phyloP scores from a whole-genome alignment of 2,329 filamentous ascomycete genomes.

The Periglandula ipomoeae region DNA sequence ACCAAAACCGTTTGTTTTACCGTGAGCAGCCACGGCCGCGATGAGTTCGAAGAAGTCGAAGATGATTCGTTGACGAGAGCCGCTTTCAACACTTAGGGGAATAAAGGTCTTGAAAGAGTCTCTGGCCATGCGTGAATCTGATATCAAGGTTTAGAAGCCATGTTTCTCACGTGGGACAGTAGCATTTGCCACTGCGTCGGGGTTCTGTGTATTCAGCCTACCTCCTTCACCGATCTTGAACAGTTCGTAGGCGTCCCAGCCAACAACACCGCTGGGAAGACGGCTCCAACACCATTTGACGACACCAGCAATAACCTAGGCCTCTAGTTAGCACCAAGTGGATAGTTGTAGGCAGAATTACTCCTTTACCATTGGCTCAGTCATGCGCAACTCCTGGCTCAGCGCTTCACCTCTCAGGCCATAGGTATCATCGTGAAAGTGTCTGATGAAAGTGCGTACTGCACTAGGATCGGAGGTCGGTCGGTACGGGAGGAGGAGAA shows the following conservation, averaged over 20 bases:
- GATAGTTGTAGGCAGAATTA: background rate
- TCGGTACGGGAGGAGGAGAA: conserved; percentile 88
- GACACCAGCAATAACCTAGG: conserved; percentile 80
- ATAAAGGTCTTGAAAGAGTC: conserved; percentile 97
- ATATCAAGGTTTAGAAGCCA: conserved; percentile 13
- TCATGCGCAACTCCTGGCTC: conserved; percentile 79
- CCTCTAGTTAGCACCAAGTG: background rate
- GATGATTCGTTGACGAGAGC: conserved; percentile 77
- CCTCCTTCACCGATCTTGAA: conserved; percentile 92
- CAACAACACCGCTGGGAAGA: conserved; percentile 81
- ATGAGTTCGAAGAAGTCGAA: conserved; percentile 95
- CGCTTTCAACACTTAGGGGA: conserved; percentile 82
- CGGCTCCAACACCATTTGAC: conserved; percentile 99
- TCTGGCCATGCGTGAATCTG: conserved; percentile 84
- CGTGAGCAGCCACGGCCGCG: conserved; percentile 82
- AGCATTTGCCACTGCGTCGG: background rate
- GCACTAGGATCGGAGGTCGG: conserved; percentile 87
- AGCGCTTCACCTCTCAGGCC: conserved; percentile 60
- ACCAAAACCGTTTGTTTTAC: conserved; percentile 85
- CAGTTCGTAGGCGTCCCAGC: conserved; percentile 93
- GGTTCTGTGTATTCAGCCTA: conserved; percentile 31
- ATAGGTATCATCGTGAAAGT: conserved; percentile 72
- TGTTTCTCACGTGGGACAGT: background rate
- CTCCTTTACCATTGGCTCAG: conserved; percentile 75
- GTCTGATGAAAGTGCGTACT: conserved; percentile 83